phyloP scores from a whole-genome alignment of 768 basidiomycete species.

The Trametopsis cervina region DNA sequence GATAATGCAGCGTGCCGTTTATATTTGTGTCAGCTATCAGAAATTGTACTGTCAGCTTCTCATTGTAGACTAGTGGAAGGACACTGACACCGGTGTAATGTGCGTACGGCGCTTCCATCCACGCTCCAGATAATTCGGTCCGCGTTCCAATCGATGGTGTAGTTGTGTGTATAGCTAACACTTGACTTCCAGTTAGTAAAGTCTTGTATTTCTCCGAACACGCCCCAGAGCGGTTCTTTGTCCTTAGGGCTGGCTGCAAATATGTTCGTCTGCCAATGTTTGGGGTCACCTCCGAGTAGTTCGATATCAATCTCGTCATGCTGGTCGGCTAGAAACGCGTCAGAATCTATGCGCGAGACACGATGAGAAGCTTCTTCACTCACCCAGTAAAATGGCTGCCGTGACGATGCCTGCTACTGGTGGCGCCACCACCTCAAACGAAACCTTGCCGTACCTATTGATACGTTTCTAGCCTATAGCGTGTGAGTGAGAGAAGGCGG shows the following conservation, averaged over 20 bases:
- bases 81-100: conserved; percentile 21
- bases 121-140: conserved; percentile 35
- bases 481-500: no score
- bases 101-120: conserved; percentile 29
- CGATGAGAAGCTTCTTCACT: conserved; percentile 6
- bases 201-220: conserved; percentile 28
- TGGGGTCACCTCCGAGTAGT: conserved; percentile 30
- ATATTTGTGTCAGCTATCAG: conserved; percentile 26
- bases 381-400: conserved; percentile 35
- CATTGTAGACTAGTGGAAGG: neutral
- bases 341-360: neutral
- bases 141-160: conserved; percentile 34
- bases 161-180: conserved; percentile 23
- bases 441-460: conserved; percentile 29
- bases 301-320: conserved; percentile 39
- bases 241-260: conserved; percentile 28
- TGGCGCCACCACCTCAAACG: conserved; percentile 28
- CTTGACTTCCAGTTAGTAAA: conserved; percentile 16
- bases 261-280: conserved; percentile 36
- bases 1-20: conserved; percentile 30
- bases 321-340: conserved; percentile 9
- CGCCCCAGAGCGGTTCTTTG: conserved; percentile 28
- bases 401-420: conserved; percentile 30
- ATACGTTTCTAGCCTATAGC: no score
- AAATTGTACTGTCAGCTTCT: neutral